These are phyloP conservation scores for Leccinum ochraceum DNA, from an alignment of 768 basidiomycete genomes.

Conservation along the genomic window DNA sequence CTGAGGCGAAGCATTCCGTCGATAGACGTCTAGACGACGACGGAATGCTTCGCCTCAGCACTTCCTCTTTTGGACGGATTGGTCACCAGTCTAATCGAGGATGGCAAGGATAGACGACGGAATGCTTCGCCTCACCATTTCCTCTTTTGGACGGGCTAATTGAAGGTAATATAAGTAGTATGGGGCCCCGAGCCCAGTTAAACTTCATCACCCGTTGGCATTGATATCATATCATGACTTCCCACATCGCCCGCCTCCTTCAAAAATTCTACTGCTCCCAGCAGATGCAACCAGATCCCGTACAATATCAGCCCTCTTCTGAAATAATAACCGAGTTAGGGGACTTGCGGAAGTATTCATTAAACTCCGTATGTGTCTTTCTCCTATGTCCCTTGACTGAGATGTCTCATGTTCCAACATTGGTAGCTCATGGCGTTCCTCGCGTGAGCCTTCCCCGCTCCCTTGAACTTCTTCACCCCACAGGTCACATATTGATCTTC, in stretches of 20 bases:
- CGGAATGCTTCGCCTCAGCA: no score
- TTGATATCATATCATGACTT: no score
- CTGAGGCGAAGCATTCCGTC: no score
- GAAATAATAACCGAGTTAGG: constrained; percentile 12
- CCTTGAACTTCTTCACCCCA: neutral
- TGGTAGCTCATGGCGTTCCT: constrained; percentile 20
- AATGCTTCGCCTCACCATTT: no score
- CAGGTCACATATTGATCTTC: neutral
- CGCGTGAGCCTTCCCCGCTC: constrained; percentile 10
- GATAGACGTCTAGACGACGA: no score
- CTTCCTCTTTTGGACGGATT: no score
- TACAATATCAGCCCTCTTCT: neutral
- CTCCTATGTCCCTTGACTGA: neutral
- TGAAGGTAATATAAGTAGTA: no score
- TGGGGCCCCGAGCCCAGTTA: no score
- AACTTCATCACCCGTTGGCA: no score
- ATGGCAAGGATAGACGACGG: no score
- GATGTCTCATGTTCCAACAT: neutral
- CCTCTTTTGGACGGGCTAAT: no score
- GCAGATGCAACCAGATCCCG: neutral
- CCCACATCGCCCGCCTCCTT: neutral
- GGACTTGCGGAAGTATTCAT: constrained; percentile 15
- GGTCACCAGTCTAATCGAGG: no score
- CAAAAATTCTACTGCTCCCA: neutral
- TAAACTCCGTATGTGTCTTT: constrained; percentile 14